These are phyloP conservation scores for Annulohypoxylon maeteangense DNA, from an alignment of 495 filamentous ascomycete species.

Conservation along the genomic window DNA sequence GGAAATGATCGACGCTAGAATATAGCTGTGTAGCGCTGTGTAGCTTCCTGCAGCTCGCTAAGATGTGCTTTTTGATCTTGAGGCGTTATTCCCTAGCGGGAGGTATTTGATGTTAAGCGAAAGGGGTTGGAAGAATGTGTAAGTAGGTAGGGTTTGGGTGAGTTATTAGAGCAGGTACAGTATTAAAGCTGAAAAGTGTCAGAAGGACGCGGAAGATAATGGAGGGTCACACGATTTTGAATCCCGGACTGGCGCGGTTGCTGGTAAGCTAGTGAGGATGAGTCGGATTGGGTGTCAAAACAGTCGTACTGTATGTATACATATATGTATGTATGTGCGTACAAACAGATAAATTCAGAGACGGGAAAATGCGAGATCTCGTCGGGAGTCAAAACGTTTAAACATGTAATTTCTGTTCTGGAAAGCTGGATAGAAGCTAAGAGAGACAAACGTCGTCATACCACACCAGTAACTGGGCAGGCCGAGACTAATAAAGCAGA, in stretches of 20 bases:
- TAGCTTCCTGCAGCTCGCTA: conserved; percentile 14
- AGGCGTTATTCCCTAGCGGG: conserved; percentile 1
- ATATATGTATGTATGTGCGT: too few species aligned
- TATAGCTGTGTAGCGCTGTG: conserved; percentile 13
- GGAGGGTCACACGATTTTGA: conserved; percentile 54
- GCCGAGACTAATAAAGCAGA: conserved; percentile 38
- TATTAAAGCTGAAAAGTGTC: conserved; percentile 35
- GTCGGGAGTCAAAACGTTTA: conserved; percentile 23
- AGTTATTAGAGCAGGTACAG: conserved; percentile 17
- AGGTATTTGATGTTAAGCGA: conserved; percentile 25
- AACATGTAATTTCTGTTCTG: conserved; percentile 25
- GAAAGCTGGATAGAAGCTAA: conserved; percentile 36
- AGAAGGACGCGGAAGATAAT: conserved; percentile 31
- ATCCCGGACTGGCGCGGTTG: conserved; percentile 36
- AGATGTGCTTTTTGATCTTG: conserved; percentile 1
- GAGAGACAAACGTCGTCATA: conserved; percentile 60
- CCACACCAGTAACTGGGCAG: conserved; percentile 46
- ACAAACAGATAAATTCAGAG: conserved; percentile 37
- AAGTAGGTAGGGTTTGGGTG: background rate
- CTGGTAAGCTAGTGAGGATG: conserved; percentile 27
- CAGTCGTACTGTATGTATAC: too few species aligned
- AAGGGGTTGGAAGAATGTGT: conserved; percentile 13
- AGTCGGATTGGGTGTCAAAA: conserved; percentile 38
- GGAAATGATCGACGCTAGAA: conserved; percentile 35
- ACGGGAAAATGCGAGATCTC: conserved; percentile 35